Evolutionary conservation across 192 early-diverging fungal species (phyloP).

Genomic region (Rhizoclosmatium globosum): DNA sequence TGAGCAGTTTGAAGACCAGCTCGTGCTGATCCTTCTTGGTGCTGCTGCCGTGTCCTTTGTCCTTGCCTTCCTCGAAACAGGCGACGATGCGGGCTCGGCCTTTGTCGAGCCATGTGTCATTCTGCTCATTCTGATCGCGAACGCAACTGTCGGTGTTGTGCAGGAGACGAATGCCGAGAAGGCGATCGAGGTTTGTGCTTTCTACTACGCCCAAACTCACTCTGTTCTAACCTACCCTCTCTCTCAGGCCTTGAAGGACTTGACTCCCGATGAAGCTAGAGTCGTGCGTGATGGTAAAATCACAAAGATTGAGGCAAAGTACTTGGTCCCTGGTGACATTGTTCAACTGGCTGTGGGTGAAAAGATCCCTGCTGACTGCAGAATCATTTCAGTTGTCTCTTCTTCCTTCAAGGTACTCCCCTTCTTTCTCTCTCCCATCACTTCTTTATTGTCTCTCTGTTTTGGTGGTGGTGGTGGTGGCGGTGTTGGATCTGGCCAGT

Average conservation of each 20-base stretch:
- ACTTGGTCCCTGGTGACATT: conserved; percentile 98
- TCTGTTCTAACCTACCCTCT: background rate
- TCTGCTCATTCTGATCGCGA: conserved; percentile 96
- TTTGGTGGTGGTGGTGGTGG: no score
- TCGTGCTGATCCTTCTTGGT: conserved; percentile 92
- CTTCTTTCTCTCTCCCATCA: background rate
- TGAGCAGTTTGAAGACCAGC: conserved; percentile 98
- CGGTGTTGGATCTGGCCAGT: no score
- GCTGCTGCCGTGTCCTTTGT: conserved; percentile 94
- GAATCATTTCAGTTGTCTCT: conserved; percentile 81
- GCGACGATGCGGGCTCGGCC: conserved; percentile 65
- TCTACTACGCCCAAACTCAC: background rate
- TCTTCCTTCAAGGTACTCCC: conserved; percentile 76
- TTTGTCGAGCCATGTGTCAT: conserved; percentile 99
- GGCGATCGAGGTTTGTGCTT: conserved; percentile 82
- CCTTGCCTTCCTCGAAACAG: conserved; percentile 85
- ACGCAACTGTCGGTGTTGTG: conserved; percentile 95
- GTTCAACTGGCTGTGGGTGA: conserved; percentile 91
- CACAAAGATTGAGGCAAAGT: conserved; percentile 71
- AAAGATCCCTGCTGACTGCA: conserved; percentile 95
- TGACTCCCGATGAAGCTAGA: conserved; percentile 94
- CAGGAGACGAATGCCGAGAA: conserved; percentile 98
- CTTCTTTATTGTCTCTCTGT: no score
- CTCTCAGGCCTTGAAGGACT: conserved; percentile 86
- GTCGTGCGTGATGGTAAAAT: conserved; percentile 81